A percentile compares a stretch with the other conserved stretches of the same genome.
Evolutionary conservation across 1,284 basidiomycete species (phyloP).

Genomic region (Rhodotorula sp.): DNA sequence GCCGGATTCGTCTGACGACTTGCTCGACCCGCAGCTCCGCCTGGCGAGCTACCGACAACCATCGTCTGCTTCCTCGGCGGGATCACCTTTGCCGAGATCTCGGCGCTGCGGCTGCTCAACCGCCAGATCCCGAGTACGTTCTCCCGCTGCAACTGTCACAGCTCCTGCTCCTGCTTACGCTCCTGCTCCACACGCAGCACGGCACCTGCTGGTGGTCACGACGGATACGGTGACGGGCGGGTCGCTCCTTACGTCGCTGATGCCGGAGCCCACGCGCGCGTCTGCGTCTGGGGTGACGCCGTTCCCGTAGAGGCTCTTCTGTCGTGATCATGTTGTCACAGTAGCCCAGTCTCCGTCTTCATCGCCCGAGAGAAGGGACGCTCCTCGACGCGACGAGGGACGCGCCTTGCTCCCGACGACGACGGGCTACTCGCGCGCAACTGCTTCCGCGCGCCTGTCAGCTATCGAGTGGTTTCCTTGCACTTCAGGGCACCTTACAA

Average conservation of each 20-base stretch:
- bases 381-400: background rate
- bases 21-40: conserved; percentile 51
- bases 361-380: background rate
- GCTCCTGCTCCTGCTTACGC: background rate
- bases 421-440: background rate
- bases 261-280: background rate
- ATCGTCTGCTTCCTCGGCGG: conserved; percentile 98
- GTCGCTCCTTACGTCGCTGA: conserved; percentile 17
- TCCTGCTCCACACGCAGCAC: conserved; percentile 57
- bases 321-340: background rate
- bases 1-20: too few species aligned
- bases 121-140: conserved; percentile 70
- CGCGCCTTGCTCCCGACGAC: background rate
- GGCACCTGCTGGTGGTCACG: conserved; percentile 82
- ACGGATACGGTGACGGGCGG: conserved; percentile 55
- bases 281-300: background rate
- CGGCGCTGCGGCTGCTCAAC: conserved; percentile 67
- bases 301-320: background rate
- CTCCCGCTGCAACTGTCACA: too few species aligned
- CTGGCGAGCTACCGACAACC: conserved; percentile 65
- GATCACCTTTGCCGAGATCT: conserved; percentile 95
- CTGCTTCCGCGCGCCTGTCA: too few species aligned
- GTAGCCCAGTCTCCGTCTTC: background rate
- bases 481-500: fast-evolving
- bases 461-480: background rate